Base-by-base conservation (phyloP, 2,329 filamentous ascomycete genomes). In the Hirsutella thompsonii region DNA sequence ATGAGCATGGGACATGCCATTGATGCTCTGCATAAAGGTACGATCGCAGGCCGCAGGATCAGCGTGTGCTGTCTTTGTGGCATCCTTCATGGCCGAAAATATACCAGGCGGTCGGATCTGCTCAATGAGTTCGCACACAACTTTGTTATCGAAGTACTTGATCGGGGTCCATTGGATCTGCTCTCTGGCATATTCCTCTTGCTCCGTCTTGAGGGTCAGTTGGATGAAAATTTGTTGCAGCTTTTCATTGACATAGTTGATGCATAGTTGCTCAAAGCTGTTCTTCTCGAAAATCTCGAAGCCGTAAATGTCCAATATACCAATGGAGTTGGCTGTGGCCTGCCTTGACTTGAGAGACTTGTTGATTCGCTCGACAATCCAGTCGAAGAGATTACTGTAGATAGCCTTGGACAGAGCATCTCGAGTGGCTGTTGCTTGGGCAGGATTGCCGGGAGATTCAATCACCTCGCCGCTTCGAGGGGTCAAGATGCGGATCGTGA, bases 271-370 rank as follows among this genome's bases (percentile, higher is more conserved):
- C 61, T 98, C 92, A 55, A 98, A 98, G 49, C 86, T 95, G 68
- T 98, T 98, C 67, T 90, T 92, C 59, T 98, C 92, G 51, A 98
- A 98, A 51, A 98, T 98, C 59, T 98, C 92, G 55, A 98, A 98
- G 2, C 92, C 92, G 59, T 98, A 98, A 51, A 98, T 98, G 71
- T 98, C 92, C 50, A 98, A 72, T 56, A 98, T 96, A 56, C 92
- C 92, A 50, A 98, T 92, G 3, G 85, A 85, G 59, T 95, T 92
- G 34, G 77, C 68, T 3, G 89, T 75, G 0, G 76, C 66, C 38
- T 85, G 83, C 47, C 80, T 76, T 18, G 90, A 84, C 59, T 85
- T 81, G 45, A 96, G 66, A 4, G 90, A 94, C 49, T 81, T 76
- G 62, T 96, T 96, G 50, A 96, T 81, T 50, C 92, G 82, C 53